phyloP scores from a whole-genome alignment of 192 early-diverging fungal genomes.

The Irineochytrium annulatum region DNA sequence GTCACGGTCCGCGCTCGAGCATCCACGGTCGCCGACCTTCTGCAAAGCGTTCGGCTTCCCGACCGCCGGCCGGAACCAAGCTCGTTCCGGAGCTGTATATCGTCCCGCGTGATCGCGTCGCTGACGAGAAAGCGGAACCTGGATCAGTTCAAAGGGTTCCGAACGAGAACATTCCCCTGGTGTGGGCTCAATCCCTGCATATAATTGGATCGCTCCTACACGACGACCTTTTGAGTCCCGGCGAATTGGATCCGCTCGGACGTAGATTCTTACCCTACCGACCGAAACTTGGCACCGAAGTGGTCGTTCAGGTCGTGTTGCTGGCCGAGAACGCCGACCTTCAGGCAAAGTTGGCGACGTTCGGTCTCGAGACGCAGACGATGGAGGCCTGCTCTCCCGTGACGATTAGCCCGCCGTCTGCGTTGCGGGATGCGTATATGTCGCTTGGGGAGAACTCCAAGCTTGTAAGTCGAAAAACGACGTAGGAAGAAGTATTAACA shows the following conservation, averaged over 20 bases:
- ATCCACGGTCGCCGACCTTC: no score
- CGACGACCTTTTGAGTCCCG: conserved; percentile 69
- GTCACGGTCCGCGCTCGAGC: conserved; percentile 6
- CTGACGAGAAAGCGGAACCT: conserved; percentile 64
- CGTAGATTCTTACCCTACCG: conserved; percentile 59
- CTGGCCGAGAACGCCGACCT: conserved; percentile 69
- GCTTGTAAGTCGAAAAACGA: conserved; percentile 37
- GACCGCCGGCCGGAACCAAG: conserved; percentile 29
- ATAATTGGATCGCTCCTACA: conserved; percentile 71
- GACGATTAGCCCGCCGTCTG: conserved; percentile 67
- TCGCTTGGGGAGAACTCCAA: conserved; percentile 74
- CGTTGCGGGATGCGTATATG: conserved; percentile 71
- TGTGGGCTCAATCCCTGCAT: conserved; percentile 82
- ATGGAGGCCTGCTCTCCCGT: conserved; percentile 65
- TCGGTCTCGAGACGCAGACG: conserved; percentile 78
- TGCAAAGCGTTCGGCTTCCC: background rate
- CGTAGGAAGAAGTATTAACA: background rate
- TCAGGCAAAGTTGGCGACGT: conserved; percentile 64
- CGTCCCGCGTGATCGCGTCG: conserved; percentile 69
- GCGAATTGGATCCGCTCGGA: conserved; percentile 80
- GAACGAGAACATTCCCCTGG: conserved; percentile 82
- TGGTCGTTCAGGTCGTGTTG: conserved; percentile 74
- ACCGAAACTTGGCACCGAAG: conserved; percentile 49
- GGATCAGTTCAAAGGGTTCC: conserved; percentile 68
- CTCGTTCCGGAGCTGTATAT: conserved; percentile 71